Conservation (phyloP, 2,329 filamentous ascomycete species). For the Dactylellina leptospora region DNA sequence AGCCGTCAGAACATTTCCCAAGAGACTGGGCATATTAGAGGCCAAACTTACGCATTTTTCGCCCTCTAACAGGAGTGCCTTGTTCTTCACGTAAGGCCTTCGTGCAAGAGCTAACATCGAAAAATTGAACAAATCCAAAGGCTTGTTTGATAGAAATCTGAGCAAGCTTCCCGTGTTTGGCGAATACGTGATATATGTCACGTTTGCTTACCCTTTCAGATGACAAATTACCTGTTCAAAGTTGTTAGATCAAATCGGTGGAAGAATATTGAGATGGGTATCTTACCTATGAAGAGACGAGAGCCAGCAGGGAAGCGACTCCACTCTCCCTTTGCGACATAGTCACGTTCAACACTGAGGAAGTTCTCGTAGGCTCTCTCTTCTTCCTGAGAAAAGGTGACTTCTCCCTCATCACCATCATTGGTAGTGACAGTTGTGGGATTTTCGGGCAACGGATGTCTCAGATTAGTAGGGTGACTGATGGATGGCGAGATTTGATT, state of each 20-base stretch:
- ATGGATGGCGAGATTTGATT: slow-evolving; percentile 56
- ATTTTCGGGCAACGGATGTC: slow-evolving; percentile 53
- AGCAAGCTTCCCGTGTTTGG: slow-evolving; percentile 82
- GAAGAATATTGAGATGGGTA: slow-evolving; percentile 51
- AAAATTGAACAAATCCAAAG: slow-evolving; percentile 95
- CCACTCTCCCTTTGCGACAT: slow-evolving; percentile 81
- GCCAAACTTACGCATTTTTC: slow-evolving; percentile 83
- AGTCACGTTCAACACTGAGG: slow-evolving; percentile 75
- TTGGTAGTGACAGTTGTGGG: slow-evolving; percentile 55
- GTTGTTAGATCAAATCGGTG: neutral
- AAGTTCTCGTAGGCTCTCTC: slow-evolving; percentile 77
- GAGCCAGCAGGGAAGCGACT: slow-evolving; percentile 80
- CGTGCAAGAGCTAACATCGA: slow-evolving; percentile 77
- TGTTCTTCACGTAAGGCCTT: slow-evolving; percentile 80
- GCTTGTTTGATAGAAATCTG: slow-evolving; percentile 97
- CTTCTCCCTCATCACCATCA: slow-evolving; percentile 62
- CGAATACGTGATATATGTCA: slow-evolving; percentile 91
- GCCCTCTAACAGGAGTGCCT: slow-evolving; percentile 81
- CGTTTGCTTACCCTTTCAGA: slow-evolving; percentile 92
- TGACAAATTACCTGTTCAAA: slow-evolving; percentile 76
- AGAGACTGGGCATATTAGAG: neutral
- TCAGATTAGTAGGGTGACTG: slow-evolving; percentile 54
- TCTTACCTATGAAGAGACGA: slow-evolving; percentile 80
- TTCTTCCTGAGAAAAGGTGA: slow-evolving; percentile 67
- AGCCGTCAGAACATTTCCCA: slow-evolving; percentile 50